Evolutionary conservation across 2,329 filamentous ascomycete genomes (phyloP).

Genomic region (Gaeumannomyces sp.): DNA sequence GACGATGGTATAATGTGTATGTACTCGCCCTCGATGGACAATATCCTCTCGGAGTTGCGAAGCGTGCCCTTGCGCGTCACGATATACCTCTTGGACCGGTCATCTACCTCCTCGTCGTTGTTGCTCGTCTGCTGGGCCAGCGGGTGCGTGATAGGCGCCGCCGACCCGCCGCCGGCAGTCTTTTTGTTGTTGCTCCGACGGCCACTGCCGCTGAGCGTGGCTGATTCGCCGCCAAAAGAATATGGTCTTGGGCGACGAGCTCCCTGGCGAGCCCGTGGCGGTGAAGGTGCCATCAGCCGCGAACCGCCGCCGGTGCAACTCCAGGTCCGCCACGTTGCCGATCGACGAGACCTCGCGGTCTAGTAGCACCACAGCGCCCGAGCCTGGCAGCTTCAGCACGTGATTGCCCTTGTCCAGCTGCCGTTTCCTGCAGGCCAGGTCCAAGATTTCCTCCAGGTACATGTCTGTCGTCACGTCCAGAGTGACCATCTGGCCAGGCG

Average conservation of each 20-base stretch:
- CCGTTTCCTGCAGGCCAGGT: conserved; percentile 69
- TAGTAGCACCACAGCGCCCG: conserved; percentile 66
- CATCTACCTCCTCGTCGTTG: conserved; percentile 50
- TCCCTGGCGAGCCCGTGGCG: conserved; percentile 59
- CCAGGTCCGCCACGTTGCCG: conserved; percentile 67
- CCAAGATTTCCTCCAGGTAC: conserved; percentile 76
- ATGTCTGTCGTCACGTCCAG: conserved; percentile 75
- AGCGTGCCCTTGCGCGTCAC: conserved; percentile 80
- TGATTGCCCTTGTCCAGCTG: conserved; percentile 74
- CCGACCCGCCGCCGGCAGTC: not conserved
- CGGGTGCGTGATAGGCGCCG: conserved; percentile 40
- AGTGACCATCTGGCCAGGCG: conserved; percentile 67
- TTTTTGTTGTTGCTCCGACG: conserved; percentile 8
- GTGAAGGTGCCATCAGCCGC: conserved; percentile 67
- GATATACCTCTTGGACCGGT: conserved; percentile 67
- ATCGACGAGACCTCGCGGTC: conserved; percentile 76
- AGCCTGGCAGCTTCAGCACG: conserved; percentile 70
- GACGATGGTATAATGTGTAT: conserved; percentile 75
- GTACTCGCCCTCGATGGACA: conserved; percentile 80
- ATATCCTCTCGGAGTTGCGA: conserved; percentile 67
- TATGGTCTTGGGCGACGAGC: conserved; percentile 61
- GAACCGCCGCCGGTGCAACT: conserved; percentile 69
- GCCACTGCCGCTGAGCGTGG: conserved; percentile 7
- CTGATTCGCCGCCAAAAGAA: conserved; percentile 24
- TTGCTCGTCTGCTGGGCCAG: conserved; percentile 58